Base-by-base conservation (phyloP, 768 basidiomycete genomes). In the Leucogyrophana mollusca region DNA sequence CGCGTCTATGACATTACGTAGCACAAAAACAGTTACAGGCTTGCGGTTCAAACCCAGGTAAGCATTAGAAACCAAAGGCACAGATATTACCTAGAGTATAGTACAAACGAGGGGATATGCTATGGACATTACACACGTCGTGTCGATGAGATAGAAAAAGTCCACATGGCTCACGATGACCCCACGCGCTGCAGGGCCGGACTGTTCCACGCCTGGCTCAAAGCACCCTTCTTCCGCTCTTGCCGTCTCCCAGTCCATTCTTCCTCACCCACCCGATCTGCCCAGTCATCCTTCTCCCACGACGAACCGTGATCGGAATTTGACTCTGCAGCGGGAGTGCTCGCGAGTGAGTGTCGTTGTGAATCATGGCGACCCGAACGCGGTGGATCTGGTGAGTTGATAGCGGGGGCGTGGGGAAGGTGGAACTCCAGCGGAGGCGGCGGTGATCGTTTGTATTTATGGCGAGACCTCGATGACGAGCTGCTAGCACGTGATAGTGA, bases 241-340 rank as follows among this genome's bases (percentile, higher is more conserved):
- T 69, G 51, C 52, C 70, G 61, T 46, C 64, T 59, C 2, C 68
- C 72, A 16, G 70, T 72, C 75, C 71, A 72, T 14, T 77, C 76
- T 40, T 78, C 77, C 39, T 76, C 75, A 0, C 67, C 70, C 1
- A 69, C 69, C 43, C 67, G 65, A 30, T 73, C 70, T 11, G 69
- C 78, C 82, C 79, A 83, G 38, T 81, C 77, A 35, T 72, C 72
- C 21, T 79, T 73, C 16, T 71, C 71, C 82, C 76, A 54, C 27
- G 33, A 37, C n/a, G 35, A 37, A 37, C 14, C 24, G 45, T 46
- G 52, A 33, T 39, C 45, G 7, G 56, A 25, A 34, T 61, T 56
- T 46, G 56, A 47, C 27, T 56, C 53, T 4, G 54, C 41, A n/a
- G 34, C 47, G 21, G 50, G 45, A 32, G 34, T 48, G 3, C 35